Evolutionary conservation across 1,284 basidiomycete genomes (phyloP).

Genomic region (Apiotrichum domesticum): DNA sequence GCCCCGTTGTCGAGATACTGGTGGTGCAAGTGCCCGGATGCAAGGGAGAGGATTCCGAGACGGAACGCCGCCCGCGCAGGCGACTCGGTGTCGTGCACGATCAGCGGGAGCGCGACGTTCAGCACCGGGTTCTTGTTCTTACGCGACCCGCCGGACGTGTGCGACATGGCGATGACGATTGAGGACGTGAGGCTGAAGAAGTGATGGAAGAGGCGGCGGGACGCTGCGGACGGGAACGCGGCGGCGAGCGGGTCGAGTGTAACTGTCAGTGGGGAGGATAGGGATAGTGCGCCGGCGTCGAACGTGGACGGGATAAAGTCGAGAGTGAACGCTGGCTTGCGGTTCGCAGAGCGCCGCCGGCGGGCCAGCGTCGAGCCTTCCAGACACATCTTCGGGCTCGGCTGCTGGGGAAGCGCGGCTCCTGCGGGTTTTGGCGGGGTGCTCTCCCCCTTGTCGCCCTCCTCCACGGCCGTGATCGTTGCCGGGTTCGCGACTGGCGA

Average conservation of each 20-base stretch:
- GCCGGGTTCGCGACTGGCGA: neutral
- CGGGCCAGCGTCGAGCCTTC: neutral
- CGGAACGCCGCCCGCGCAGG: slow-evolving; percentile 14
- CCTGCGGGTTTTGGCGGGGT: neutral
- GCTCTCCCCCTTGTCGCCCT: no score
- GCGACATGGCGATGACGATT: slow-evolving; percentile 14
- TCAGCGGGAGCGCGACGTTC: slow-evolving; percentile 9
- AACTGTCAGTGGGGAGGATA: neutral
- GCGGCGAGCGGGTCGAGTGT: slow-evolving; percentile 6
- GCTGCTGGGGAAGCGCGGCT: neutral
- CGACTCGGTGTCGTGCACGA: slow-evolving; percentile 9
- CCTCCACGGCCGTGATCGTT: neutral
- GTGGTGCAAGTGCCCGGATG: slow-evolving; percentile 15
- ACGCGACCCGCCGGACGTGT: neutral
- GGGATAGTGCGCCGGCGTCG: neutral
- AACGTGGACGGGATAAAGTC: neutral
- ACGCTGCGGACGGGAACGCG: slow-evolving; percentile 16
- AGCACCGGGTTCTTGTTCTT: slow-evolving; percentile 13
- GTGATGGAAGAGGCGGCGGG: slow-evolving; percentile 19
- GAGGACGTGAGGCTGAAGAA: slow-evolving; percentile 10
- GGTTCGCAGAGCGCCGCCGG: neutral
- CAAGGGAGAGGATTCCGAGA: slow-evolving; percentile 16
- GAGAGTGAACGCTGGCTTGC: neutral
- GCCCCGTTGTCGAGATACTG: neutral
- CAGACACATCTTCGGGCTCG: neutral